Conservation (phyloP, 2,329 filamentous ascomycete genomes). For the Colletotrichum simmondsii region DNA sequence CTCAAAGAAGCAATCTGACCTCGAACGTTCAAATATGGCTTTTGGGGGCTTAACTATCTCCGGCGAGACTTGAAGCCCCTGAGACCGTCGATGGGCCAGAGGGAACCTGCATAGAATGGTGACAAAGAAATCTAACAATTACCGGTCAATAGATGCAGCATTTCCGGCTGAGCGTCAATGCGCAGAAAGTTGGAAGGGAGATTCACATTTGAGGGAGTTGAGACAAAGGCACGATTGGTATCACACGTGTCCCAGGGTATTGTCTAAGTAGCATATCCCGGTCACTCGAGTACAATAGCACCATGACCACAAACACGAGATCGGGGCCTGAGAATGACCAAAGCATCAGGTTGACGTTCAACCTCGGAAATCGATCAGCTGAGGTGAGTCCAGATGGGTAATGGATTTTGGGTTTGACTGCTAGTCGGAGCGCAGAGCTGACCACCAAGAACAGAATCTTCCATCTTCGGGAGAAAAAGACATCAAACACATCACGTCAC, state of each 20-base stretch:
- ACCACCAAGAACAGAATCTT: too few relatives aligned
- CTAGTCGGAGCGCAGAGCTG: too few relatives aligned
- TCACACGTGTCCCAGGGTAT: neutral
- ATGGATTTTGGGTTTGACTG: neutral
- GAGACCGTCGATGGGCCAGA: neutral
- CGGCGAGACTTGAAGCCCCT: neutral
- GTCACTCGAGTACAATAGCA: neutral
- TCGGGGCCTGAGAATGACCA: neutral
- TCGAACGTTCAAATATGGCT: neutral
- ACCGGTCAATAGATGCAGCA: neutral
- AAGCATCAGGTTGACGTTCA: neutral
- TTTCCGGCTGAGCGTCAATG: neutral
- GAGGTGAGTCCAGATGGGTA: neutral
- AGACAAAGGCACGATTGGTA: neutral
- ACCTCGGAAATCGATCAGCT: neutral
- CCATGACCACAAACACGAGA: neutral
- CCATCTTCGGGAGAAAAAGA: too few relatives aligned
- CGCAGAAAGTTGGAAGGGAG: too few relatives aligned
- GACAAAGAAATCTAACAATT: neutral
- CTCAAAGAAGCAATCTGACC: neutral
- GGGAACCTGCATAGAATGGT: too few relatives aligned
- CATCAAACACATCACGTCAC: neutral
- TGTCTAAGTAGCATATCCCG: neutral
- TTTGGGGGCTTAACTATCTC: neutral
- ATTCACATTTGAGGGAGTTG: neutral